These are phyloP conservation scores for Sporothrix dimorphospora DNA, from an alignment of 2,329 filamentous ascomycete species.

Conservation along the genomic window DNA sequence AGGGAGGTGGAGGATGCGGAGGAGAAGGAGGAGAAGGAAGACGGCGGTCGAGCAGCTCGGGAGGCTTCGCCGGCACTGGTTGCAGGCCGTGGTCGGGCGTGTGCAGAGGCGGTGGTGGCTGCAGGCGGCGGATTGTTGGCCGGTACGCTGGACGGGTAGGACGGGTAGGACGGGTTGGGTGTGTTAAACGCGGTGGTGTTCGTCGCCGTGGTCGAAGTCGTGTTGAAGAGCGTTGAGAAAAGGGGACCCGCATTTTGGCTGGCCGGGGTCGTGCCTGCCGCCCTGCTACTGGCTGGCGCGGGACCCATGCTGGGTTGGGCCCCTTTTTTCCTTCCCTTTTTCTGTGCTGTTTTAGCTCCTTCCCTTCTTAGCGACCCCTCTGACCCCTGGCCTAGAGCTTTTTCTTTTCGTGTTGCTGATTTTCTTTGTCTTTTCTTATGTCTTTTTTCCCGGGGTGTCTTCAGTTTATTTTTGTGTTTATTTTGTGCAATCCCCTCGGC, in stretches of 20 bases:
- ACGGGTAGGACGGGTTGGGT: neutral
- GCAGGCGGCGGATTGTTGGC: constrained; percentile 28
- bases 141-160: constrained; percentile 21
- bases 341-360: constrained; percentile 3
- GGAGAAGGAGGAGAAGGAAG: neutral
- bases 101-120: neutral
- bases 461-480: neutral
- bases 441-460: neutral
- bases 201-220: constrained; percentile 32
- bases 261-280: constrained; percentile 33
- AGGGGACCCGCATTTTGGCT: constrained; percentile 37
- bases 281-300: neutral
- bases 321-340: neutral
- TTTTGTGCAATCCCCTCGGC: neutral
- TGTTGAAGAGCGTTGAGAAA: constrained; percentile 37
- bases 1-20: constrained; percentile 6
- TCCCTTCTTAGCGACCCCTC: constrained; percentile 14
- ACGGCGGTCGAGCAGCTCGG: neutral
- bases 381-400: neutral
- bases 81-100: constrained; percentile 40
- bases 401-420: neutral
- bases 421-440: neutral
- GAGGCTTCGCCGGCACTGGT: constrained; percentile 43
- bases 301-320: neutral
- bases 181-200: constrained; percentile 22